Conservation (phyloP, 257 asterid species). For the Buddleja alternifolia region DNA sequence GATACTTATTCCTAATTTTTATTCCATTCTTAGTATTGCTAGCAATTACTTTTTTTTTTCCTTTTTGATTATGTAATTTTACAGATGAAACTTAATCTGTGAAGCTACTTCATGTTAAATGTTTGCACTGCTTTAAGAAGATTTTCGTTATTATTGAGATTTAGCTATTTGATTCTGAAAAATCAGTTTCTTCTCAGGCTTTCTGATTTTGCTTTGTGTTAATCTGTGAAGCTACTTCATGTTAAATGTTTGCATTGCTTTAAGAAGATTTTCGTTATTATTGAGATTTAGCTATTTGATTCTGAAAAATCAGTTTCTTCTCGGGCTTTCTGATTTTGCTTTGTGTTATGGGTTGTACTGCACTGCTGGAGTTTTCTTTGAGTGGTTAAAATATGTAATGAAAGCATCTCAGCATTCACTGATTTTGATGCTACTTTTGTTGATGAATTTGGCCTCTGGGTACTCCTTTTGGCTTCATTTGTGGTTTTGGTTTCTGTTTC, state of each 20-base stretch:
- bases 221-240: not conserved
- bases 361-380: not conserved
- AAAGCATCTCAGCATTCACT: too few species aligned
- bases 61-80: too few species aligned
- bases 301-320: not conserved
- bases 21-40: too few species aligned
- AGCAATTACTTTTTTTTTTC: too few species aligned
- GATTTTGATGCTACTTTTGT: too few species aligned
- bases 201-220: not conserved
- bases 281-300: not conserved
- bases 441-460: too few species aligned
- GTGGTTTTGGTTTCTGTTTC: too few species aligned
- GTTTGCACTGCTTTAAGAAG: not conserved
- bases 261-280: not conserved
- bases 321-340: not conserved
- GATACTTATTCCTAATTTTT: too few species aligned
- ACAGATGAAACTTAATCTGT: not conserved
- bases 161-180: not conserved
- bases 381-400: not conserved
- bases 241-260: too few species aligned
- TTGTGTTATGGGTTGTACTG: conserved; percentile 2
- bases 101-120: too few species aligned
- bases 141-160: not conserved
- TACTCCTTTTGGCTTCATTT: too few species aligned
- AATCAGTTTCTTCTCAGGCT: not conserved